These are phyloP conservation scores for Inga leiocalycina DNA, from an alignment of 306 rosid species.

Conservation along the genomic window DNA sequence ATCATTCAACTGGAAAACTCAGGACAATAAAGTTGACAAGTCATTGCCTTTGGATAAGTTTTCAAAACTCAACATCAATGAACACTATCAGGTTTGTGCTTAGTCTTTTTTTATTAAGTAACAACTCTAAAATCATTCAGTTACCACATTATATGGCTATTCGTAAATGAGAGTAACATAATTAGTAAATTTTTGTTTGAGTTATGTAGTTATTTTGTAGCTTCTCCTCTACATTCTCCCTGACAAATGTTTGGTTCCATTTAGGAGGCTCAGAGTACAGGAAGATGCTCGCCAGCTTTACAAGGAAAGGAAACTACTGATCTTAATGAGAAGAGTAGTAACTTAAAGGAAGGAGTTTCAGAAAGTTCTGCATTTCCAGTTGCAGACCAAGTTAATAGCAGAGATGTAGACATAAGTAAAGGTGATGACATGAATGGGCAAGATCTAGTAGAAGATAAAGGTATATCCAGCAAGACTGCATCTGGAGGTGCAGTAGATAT, in stretches of 20 bases:
- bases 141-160: neutral
- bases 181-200: conserved; percentile 21
- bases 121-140: neutral
- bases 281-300: conserved; percentile 49
- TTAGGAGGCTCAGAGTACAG: conserved; percentile 62
- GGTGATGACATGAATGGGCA: conserved; percentile 42
- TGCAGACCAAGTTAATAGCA: conserved; percentile 45
- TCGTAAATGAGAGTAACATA: neutral
- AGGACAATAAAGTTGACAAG: conserved; percentile 52
- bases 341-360: conserved; percentile 61
- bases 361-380: conserved; percentile 70
- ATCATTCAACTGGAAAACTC: conserved; percentile 38
- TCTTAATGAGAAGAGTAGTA: conserved; percentile 47
- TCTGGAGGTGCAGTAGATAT: conserved; percentile 48
- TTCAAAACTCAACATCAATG: conserved; percentile 48
- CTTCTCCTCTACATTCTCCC: conserved; percentile 27
- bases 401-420: conserved; percentile 44
- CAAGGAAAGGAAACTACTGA: conserved; percentile 44
- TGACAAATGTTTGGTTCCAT: conserved; percentile 50
- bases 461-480: conserved; percentile 42
- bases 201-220: conserved; percentile 22
- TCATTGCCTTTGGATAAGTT: conserved; percentile 54
- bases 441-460: conserved; percentile 49
- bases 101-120: neutral
- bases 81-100: conserved; percentile 49